Evolutionary conservation across 257 asterid species (phyloP), one percentile per base, ranked within the genome.

Genomic region (Solanum dulcamara): DNA sequence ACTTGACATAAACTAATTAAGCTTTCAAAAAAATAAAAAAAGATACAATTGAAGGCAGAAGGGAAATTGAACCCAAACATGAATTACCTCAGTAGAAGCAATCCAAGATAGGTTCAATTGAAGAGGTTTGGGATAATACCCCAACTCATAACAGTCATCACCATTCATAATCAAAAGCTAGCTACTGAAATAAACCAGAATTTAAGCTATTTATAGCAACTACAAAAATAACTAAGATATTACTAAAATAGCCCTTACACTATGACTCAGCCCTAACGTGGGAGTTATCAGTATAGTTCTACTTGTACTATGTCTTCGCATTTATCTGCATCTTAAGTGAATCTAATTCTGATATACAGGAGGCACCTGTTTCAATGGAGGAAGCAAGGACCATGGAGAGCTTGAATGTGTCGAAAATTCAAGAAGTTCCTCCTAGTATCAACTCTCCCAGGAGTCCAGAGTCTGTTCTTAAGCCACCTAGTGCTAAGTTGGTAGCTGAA

Each of bases 321-420:
- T 72, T 72, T 12, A 72, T 38, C 15, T 72, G 81, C n/a, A 42
- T 24, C 81, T 40, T 48, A 59, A 28, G 22, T 60, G 81, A 68
- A 46, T 30, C 80, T 64, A 20, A 40, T 66, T 66, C 26, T 59
- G 55, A 28, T 57, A 83, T 89, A 89, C 85, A 92, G 93, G 91
- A 86, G 51, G 37, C 85, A 68, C 88, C 88, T 48, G 84, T 87
- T 81, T 86, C 89, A 48, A 8, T 57, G 64, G 90, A 86, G 74
- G 84, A 84, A 51, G 57, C 75, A 30, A 81, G 74, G 84, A 37
- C 84, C 10, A 53, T 72, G 50, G 88, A 80, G 40, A 85, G 75
- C 35, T 80, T 75, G 38, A 83, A 83, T 84, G 84, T 87, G 80
- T 85, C 86, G 15, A 86, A 83, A 24, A 22, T 86, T 57, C 53